Evolutionary conservation across 2,329 filamentous ascomycete genomes (phyloP).

Genomic region (Grosmannia huntii): DNA sequence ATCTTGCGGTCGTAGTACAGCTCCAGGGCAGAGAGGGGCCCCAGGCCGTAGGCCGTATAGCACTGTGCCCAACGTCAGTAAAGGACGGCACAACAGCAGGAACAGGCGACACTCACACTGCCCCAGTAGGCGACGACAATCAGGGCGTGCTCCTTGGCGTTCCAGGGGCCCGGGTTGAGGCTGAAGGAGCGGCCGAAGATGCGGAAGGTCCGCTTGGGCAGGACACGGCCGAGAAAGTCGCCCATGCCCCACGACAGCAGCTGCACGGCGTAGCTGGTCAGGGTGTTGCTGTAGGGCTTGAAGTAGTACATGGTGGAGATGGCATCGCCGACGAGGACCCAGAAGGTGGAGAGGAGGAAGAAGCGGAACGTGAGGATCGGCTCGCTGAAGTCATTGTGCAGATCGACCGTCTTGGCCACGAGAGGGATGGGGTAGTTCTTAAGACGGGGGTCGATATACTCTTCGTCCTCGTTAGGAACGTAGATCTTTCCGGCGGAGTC

Average conservation of each 20-base stretch:
- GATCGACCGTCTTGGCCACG: constrained; percentile 20
- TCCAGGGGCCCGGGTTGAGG: constrained; percentile 21
- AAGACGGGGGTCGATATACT: constrained; percentile 19
- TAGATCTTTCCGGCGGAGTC: constrained; percentile 6
- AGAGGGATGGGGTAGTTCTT: constrained; percentile 19
- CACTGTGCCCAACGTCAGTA: constrained; percentile 8
- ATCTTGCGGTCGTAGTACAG: constrained; percentile 17
- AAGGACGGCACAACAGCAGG: neutral
- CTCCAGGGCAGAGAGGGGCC: constrained; percentile 17
- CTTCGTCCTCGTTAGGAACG: constrained; percentile 16
- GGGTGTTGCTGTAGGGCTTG: constrained; percentile 17
- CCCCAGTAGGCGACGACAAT: constrained; percentile 21
- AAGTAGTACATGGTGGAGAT: constrained; percentile 21
- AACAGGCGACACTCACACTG: constrained; percentile 9
- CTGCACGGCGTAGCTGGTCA: constrained; percentile 20
- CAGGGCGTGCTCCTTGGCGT: constrained; percentile 21
- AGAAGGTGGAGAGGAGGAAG: constrained; percentile 19
- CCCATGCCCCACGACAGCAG: constrained; percentile 21
- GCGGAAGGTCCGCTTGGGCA: constrained; percentile 15
- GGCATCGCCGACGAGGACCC: constrained; percentile 18
- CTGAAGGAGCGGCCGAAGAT: constrained; percentile 18
- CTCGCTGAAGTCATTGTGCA: constrained; percentile 20
- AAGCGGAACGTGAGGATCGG: constrained; percentile 22
- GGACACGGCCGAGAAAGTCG: constrained; percentile 15
- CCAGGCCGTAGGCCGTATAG: constrained; percentile 18